Conservation (phyloP, 441 rosid genomes). For the Dalechampia spathulata region DNA sequence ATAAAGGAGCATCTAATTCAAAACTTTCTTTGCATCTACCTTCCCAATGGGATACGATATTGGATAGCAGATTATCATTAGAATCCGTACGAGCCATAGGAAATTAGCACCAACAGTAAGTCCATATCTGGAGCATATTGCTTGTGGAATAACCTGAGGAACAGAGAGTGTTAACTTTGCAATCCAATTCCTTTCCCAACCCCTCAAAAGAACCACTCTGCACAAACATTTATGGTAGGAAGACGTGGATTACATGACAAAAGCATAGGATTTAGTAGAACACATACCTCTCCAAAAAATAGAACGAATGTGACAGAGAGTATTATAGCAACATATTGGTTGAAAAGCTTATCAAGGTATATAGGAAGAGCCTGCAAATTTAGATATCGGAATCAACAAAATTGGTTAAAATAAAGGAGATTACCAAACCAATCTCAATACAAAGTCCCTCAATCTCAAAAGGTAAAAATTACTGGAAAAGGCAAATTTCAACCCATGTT, state of each 20-base stretch:
- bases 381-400: slow-evolving; percentile 13
- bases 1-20: background rate
- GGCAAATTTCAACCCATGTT: too few species aligned
- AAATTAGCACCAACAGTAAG: too few species aligned
- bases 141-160: too few species aligned
- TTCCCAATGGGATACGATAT: too few species aligned
- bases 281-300: slow-evolving; percentile 61
- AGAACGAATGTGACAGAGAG: slow-evolving; percentile 60
- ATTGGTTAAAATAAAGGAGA: background rate
- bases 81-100: too few species aligned
- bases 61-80: too few species aligned
- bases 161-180: too few species aligned
- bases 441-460: too few species aligned
- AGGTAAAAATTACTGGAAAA: too few species aligned
- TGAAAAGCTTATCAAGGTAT: slow-evolving; percentile 42
- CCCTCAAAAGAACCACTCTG: background rate
- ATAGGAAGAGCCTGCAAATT: slow-evolving; percentile 53
- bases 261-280: slow-evolving; percentile 4
- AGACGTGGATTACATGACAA: slow-evolving; percentile 1
- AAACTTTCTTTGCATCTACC: background rate
- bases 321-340: slow-evolving; percentile 53
- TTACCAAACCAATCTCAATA: too few species aligned
- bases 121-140: too few species aligned
- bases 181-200: too few species aligned
- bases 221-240: background rate